Evolutionary conservation across 2,329 filamentous ascomycete species (phyloP).

Genomic region (Ascochyta pisi): DNA sequence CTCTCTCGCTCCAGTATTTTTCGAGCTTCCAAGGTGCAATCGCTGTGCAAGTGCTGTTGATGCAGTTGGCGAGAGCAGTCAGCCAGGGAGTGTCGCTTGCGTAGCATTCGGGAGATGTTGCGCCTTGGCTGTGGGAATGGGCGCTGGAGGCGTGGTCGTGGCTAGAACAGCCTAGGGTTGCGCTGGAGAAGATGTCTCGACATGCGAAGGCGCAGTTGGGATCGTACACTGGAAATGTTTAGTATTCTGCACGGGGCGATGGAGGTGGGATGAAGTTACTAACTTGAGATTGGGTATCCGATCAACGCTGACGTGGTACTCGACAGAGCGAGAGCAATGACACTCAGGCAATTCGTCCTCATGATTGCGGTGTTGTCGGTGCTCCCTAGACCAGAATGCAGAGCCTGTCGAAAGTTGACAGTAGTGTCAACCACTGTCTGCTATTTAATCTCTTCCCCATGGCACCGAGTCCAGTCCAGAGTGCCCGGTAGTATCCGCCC

Average conservation of each 20-base stretch:
- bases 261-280: background rate
- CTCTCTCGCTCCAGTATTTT: slow-evolving; percentile 25
- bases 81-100: slow-evolving; percentile 35
- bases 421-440: background rate
- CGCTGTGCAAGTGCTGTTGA: slow-evolving; percentile 31
- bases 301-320: slow-evolving; percentile 8
- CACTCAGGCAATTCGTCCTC: background rate
- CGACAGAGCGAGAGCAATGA: background rate
- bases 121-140: slow-evolving; percentile 10
- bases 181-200: slow-evolving; percentile 21
- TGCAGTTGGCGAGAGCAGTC: slow-evolving; percentile 38
- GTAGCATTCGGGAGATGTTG: slow-evolving; percentile 33
- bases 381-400: background rate
- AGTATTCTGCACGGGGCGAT: background rate
- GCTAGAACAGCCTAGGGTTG: slow-evolving; percentile 24
- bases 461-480: background rate
- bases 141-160: slow-evolving; percentile 13
- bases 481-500: background rate
- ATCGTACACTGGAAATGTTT: slow-evolving; percentile 4
- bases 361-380: background rate
- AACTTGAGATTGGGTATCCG: slow-evolving; percentile 9
- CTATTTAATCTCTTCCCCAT: background rate
- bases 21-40: slow-evolving; percentile 27
- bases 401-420: background rate
- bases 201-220: slow-evolving; percentile 33